Evolutionary conservation across 306 rosid species (phyloP), one percentile per base, ranked within the genome.

Genomic region (Arachis stenosperma): DNA sequence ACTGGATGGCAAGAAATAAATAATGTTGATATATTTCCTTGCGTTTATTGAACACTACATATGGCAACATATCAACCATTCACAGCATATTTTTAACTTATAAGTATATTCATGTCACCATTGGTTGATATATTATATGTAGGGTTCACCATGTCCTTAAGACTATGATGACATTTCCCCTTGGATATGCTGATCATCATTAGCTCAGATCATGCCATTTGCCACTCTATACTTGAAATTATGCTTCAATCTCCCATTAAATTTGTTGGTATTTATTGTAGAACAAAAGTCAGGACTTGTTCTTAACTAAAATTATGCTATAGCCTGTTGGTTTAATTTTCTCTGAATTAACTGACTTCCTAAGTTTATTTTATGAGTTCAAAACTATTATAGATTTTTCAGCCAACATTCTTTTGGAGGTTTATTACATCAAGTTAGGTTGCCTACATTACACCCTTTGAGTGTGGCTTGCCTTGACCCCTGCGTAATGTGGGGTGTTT

Each of bases 251-350:
- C 66, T 73, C 61, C 44, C 37, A 33, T 8, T 43, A 43, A 73
- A 42, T 36, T 60, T 60, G 65, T 40, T 27, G 14, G 67, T 73
- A 51, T 42, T 66, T 51, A 44, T 15, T 72, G 57, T 60, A 66
- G 46, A 59, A 48, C 44, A 61, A 15, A 69, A 41, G 7, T 29
- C 36, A 41, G 47, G 44, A 60, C 47, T 61, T 70, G 29, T 47
- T 29, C 70, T 8, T 9, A 40, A 44, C 66, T 33, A 11, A 8
- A 46, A 44, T 63, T 69, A 39, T 48, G 64, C 59, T 27, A 56
- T 30, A 13, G 50, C 58, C 69, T 44, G 8, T 51, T n/a, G 10
- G 44, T 67, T 67, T 66, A 11, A 17, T 74, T 78, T 73, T 14
- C 33, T 30, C 77, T 73, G 41, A 41, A 46, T 56, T 40, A 54